Base-by-base conservation (phyloP, 495 filamentous ascomycete species). In the Podospora anserina region DNA sequence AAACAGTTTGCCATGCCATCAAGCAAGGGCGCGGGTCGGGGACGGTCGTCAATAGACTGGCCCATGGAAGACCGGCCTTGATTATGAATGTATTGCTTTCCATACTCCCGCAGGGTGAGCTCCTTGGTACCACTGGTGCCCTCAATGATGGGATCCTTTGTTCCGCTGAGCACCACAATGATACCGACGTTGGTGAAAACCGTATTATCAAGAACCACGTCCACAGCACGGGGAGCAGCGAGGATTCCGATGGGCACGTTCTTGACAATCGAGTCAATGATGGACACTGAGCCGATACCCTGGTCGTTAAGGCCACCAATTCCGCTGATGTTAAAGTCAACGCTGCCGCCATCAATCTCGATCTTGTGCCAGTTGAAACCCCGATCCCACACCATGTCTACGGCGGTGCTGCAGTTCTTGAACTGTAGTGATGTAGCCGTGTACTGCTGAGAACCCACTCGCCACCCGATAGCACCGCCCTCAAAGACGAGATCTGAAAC, bases 381-480 rank as follows among this genome's bases (percentile, higher is more conserved):
- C 85, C 84, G 87, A 71, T 89, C 88, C 91, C 91, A 94, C 79
- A 92, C 91, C 88, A 91, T 89, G 78, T 84, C 91, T 39, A 94
- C 87, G 27, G 89, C 91, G 18, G 91, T 94, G 70, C 90, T 84
- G 77, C 89, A 92, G 74, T 86, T 84, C 67, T 90, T 91, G 82
- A 96, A 94, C 15, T 82, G 88, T 68, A 96, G 69, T 75, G 15
- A 20, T 16, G 18, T 19, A 3, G 73, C 75, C 1, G 75, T 75
- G 60, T 67, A 75, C 56, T 77, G 74, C 62, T 76, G 92, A 75
- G 91, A 93, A 34, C 92, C 92, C 15, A 91, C 82, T 78, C 58
- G 90, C 91, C 70, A 88, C 9, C 91, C 91, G 71, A 88, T 89
- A 68, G 84, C 85, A 70, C 92, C 92, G 57, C 92, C 92, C 61